Base-by-base conservation (phyloP, 1,139 yeast species). In the Candida labiduridarum region DNA sequence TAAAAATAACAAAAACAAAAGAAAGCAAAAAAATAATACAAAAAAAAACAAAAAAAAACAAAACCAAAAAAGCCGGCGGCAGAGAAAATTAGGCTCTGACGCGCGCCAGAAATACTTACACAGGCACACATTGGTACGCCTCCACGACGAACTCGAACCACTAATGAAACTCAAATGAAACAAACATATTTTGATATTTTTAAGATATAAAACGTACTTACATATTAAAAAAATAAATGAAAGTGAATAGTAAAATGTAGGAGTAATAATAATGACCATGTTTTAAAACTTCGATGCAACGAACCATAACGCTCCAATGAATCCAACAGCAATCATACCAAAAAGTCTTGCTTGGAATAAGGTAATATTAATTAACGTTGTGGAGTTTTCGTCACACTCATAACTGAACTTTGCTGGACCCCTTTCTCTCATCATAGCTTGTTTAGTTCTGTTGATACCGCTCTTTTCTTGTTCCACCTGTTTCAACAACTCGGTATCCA, bases 401-500 rank as follows among this genome's bases (percentile, higher is more conserved):
- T 52, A 45, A 47, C 62, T 30, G 49, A 50, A 49, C 48, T 55
- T 44, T 46, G 56, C 33, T 8, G 43, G 44, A 4, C 49, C 51
- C 38, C 41, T 48, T 42, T 48, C 38, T 22, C 30, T 34, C 9
- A 25, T 30, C 30, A 31, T 36, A 6, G 31, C 14, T 38, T 31
- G 30, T 12, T 30, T 34, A 2, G 19, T 19, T 4, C 22, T 30
- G 7, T 36, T 40, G 3, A 39, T 15, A 10, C 25, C 16, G 7
- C 42, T 39, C 12, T n/a, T 16, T 8, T 29, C 30, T 29, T 11
- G 35, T 16, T 43, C 38, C 4, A 44, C 41, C 16, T 29, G 18
- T 27, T 46, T 18, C 34, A 48, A 38, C 33, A 45, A 31, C 48
- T 74, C 81, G 22, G 70, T 70, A 50, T 81, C 85, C 11, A 72